Percentiles rank a stretch among this genome's conserved stretches.
Evolutionary conservation across 2,329 filamentous ascomycete species (phyloP).

Genomic region (Scedosporium boydii): DNA sequence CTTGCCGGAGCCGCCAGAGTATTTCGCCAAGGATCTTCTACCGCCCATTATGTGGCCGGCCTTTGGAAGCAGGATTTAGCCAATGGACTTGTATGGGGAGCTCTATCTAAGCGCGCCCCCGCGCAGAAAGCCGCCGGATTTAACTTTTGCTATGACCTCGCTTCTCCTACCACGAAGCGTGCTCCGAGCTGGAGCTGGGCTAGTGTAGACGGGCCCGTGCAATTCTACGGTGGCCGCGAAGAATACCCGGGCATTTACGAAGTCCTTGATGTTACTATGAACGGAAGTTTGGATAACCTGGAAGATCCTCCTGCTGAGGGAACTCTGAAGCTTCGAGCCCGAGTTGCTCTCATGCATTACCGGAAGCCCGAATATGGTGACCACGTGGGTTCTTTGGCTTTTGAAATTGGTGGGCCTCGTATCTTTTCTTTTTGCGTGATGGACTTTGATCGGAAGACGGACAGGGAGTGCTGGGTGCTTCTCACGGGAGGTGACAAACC

Average conservation of each 20-base stretch:
- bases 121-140: background rate
- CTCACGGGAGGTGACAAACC: background rate
- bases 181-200: conserved; percentile 5
- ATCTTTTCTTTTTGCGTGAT: background rate
- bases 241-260: background rate
- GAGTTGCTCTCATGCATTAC: background rate
- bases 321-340: background rate
- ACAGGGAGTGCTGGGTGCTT: background rate
- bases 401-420: background rate
- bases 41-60: conserved; percentile 18
- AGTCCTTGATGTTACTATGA: background rate
- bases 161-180: background rate
- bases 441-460: background rate
- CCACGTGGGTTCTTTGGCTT: background rate
- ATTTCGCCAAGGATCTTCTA: conserved; percentile 11
- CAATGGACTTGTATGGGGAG: background rate
- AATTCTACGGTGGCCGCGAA: background rate
- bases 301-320: background rate
- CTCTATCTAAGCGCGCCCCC: background rate
- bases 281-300: background rate
- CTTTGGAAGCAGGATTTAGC: conserved; percentile 14
- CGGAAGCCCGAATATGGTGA: background rate
- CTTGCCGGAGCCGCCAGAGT: conserved; percentile 19
- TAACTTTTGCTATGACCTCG: background rate
- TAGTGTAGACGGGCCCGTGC: background rate